Evolutionary conservation across 371 early-diverging fungal genomes (phyloP).

Genomic region (Dinochytrium kinnereticum): DNA sequence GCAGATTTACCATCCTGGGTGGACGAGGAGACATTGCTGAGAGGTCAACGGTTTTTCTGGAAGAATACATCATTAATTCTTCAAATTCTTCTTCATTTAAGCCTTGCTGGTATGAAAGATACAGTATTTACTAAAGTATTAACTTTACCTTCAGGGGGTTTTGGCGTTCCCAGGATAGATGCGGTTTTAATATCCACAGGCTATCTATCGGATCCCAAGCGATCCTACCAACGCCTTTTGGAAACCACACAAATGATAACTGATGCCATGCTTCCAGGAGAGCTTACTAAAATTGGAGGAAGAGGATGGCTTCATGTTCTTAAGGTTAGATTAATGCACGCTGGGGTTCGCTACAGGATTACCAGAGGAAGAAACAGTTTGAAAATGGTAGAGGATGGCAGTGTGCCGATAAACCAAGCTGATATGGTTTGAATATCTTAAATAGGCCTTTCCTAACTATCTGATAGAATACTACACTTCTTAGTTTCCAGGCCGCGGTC

Average conservation of each 20-base stretch:
- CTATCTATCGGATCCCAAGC: constrained; percentile 10
- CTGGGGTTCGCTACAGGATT: neutral
- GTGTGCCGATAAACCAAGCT: constrained; percentile 13
- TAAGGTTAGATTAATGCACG: constrained; percentile 10
- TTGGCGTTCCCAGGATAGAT: constrained; percentile 13
- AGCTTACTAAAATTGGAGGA: constrained; percentile 7
- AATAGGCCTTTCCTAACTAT: neutral
- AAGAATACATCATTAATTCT: neutral
- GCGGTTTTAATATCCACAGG: constrained; percentile 1
- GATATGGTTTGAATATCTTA: constrained; percentile 11
- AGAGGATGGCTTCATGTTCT: constrained; percentile 17
- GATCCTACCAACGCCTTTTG: neutral
- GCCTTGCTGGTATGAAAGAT: constrained; percentile 11
- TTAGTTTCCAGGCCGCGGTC: neutral
- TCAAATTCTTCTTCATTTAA: constrained; percentile 1
- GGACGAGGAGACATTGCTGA: neutral
- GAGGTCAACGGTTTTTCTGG: constrained; percentile 11
- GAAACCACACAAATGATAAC: constrained; percentile 6
- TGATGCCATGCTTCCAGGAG: neutral
- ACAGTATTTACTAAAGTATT: too few species aligned
- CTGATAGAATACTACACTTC: neutral
- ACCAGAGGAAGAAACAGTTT: neutral
- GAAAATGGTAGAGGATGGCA: neutral
- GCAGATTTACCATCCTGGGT: constrained; percentile 1
- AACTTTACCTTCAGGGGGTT: constrained; percentile 7